phyloP scores from a whole-genome alignment of 139 green algal genomes.

The Auxenochlorella pyrenoidosa region DNA sequence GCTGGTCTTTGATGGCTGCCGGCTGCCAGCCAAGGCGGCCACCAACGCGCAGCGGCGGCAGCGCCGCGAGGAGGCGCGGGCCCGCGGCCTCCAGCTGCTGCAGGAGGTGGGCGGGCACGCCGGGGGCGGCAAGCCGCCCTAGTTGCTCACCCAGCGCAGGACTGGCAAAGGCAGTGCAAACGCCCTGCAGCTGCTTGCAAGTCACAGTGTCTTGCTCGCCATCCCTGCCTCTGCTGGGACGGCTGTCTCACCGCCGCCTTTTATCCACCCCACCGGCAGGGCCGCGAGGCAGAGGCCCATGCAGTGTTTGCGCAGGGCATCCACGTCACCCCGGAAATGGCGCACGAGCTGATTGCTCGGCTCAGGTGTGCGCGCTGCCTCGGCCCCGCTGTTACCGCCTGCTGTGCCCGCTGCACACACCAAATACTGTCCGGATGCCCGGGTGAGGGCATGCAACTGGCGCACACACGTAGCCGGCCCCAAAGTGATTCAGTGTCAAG shows the following conservation, averaged over 20 bases:
- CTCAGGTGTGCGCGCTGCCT: slow-evolving; percentile 21
- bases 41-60: slow-evolving; percentile 38
- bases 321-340: slow-evolving; percentile 55
- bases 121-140: too few relatives aligned
- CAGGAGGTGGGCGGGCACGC: neutral
- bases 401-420: neutral
- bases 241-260: neutral
- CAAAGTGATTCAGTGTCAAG: too few relatives aligned
- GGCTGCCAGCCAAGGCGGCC: slow-evolving; percentile 43
- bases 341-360: slow-evolving; percentile 32
- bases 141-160: too few relatives aligned
- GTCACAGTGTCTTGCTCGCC: too few relatives aligned
- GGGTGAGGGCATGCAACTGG: too few relatives aligned
- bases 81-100: neutral
- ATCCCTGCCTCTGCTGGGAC: neutral
- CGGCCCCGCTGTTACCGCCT: neutral
- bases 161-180: too few relatives aligned
- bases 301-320: slow-evolving; percentile 38
- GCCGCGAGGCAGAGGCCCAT: slow-evolving; percentile 35
- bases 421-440: too few relatives aligned
- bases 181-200: too few relatives aligned
- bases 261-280: neutral
- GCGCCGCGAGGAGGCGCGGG: slow-evolving; percentile 11
- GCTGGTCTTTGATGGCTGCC: slow-evolving; percentile 54
- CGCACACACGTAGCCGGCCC: neutral